phyloP scores from a whole-genome alignment of 1,284 basidiomycete species.

The Lentinus polychrous region DNA sequence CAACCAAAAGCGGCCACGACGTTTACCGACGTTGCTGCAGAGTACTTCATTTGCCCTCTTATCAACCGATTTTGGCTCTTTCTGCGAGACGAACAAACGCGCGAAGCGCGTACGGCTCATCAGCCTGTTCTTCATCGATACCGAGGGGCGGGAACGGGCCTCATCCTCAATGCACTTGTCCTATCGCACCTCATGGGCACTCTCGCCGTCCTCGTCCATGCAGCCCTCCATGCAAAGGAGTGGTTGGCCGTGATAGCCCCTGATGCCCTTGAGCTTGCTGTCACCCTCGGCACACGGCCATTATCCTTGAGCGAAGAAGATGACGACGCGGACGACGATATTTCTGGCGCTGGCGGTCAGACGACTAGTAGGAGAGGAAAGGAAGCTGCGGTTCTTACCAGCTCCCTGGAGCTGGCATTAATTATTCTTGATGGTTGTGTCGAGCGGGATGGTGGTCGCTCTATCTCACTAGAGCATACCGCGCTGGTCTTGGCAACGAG shows the following conservation, averaged over 20 bases:
- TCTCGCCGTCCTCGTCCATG: conserved; percentile 76
- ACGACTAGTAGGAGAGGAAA: conserved; percentile 24
- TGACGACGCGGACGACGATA: conserved; percentile 25
- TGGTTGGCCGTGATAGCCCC: conserved; percentile 80
- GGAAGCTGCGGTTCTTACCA: conserved; percentile 67
- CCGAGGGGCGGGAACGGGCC: conserved; percentile 68
- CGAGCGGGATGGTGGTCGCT: conserved; percentile 71
- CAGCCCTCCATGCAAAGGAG: conserved; percentile 69
- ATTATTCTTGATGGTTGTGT: conserved; percentile 70
- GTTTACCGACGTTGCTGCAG: conserved; percentile 77
- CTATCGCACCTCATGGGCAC: conserved; percentile 74
- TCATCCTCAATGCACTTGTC: conserved; percentile 72
- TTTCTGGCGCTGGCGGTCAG: neutral
- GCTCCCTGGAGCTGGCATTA: conserved; percentile 73
- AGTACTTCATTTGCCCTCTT: conserved; percentile 82
- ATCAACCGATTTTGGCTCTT: conserved; percentile 90
- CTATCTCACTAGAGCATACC: conserved; percentile 70
- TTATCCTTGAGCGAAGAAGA: conserved; percentile 43
- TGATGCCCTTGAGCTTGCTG: conserved; percentile 73
- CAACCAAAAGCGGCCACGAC: conserved; percentile 23
- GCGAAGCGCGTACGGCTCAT: conserved; percentile 61
- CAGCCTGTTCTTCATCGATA: conserved; percentile 45
- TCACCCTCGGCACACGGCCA: conserved; percentile 69
- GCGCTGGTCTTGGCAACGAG: conserved; percentile 63
- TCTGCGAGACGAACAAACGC: conserved; percentile 71